Conservation (phyloP, 1,284 basidiomycete genomes). For the Wallemia ichthyophaga region DNA sequence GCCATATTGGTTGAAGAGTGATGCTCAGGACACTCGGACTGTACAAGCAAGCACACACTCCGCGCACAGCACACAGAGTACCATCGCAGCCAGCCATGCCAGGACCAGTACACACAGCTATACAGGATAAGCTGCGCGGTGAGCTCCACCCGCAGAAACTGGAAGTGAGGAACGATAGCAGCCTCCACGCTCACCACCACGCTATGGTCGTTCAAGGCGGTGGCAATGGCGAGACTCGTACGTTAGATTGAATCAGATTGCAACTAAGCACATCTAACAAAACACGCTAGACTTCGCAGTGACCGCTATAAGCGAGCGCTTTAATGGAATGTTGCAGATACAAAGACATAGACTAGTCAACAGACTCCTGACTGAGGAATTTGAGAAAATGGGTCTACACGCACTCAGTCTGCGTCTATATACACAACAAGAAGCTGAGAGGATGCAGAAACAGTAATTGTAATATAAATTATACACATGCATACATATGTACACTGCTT, state of each 20-base stretch:
- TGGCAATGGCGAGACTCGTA: not conserved
- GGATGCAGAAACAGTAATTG: not conserved
- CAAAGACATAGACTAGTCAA: not conserved
- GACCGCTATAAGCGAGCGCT: not conserved
- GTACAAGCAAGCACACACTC: too few species aligned
- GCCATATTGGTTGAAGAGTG: not conserved
- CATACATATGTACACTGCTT: not conserved
- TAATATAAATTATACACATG: not conserved
- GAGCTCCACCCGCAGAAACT: not conserved
- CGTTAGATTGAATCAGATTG: not conserved
- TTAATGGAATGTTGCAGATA: not conserved
- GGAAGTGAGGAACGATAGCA: not conserved
- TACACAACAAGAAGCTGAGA: not conserved
- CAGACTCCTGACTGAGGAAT: not conserved
- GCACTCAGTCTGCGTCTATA: not conserved
- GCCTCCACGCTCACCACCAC: not conserved
- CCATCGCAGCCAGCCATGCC: not conserved
- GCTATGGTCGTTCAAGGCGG: not conserved
- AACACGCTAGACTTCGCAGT: not conserved
- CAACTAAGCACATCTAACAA: not conserved
- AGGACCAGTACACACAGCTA: not conserved
- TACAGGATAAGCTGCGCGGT: not conserved
- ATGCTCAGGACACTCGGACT: not conserved
- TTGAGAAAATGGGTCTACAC: not conserved
- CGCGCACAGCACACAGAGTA: not conserved